Conservation (phyloP, 306 rosid genomes). For the Oxytropis ochrocephala region DNA sequence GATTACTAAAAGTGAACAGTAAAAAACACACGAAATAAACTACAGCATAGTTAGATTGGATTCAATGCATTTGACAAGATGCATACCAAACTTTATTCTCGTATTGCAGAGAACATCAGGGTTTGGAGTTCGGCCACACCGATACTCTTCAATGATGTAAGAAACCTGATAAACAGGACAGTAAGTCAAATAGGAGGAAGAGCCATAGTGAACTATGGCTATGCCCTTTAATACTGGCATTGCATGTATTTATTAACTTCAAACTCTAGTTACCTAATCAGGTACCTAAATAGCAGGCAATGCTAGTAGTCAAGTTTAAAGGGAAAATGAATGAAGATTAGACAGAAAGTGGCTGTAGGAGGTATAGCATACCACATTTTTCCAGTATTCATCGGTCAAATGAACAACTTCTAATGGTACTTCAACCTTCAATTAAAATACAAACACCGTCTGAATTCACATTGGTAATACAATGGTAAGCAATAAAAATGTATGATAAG, state of each 20-base stretch:
- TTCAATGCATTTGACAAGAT: neutral
- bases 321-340: neutral
- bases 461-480: neutral
- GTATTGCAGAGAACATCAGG: constrained; percentile 95
- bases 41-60: neutral
- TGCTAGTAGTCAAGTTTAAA: neutral
- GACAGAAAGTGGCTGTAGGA: neutral
- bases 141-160: constrained; percentile 80
- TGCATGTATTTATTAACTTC: neutral
- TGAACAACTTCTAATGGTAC: constrained; percentile 88
- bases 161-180: constrained; percentile 53
- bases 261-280: neutral
- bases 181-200: constrained; percentile 1
- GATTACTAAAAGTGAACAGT: constrained; percentile 1
- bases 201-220: neutral
- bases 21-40: neutral
- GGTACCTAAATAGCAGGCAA: neutral
- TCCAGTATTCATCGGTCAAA: constrained; percentile 94
- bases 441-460: neutral
- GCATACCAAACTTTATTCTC: constrained; percentile 88
- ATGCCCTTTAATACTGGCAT: neutral
- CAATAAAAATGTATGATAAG: neutral
- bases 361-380: constrained; percentile 56
- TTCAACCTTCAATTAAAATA: constrained; percentile 47
- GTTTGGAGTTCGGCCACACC: constrained; percentile 89